Evolutionary conservation across 106 monocot species (phyloP).

Genomic region (Dactylorhiza incarnata): DNA sequence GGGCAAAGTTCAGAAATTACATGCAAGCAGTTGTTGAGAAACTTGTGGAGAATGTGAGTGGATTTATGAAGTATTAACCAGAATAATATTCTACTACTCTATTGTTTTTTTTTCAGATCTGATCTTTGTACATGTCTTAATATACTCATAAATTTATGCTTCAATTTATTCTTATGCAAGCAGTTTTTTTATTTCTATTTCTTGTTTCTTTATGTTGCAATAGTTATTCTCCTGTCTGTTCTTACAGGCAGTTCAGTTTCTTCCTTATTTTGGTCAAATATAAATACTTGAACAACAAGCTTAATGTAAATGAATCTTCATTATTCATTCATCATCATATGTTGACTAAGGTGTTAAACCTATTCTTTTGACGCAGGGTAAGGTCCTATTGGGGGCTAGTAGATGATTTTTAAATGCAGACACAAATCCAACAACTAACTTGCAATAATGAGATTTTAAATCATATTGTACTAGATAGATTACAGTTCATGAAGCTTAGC

Average conservation of each 20-base stretch:
- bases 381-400: too few relatives aligned
- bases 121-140: neutral
- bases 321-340: too few relatives aligned
- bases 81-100: neutral
- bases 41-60: slow-evolving; percentile 86
- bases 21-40: slow-evolving; percentile 90
- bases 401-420: too few relatives aligned
- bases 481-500: too few relatives aligned
- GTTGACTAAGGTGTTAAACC: too few relatives aligned
- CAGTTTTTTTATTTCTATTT: neutral
- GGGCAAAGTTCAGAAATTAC: slow-evolving; percentile 95
- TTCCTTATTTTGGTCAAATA: neutral
- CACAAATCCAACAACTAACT: too few relatives aligned
- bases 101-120: neutral
- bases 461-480: too few relatives aligned
- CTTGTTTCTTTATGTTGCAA: neutral
- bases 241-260: neutral
- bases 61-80: neutral
- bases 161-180: neutral
- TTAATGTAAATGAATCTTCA: neutral
- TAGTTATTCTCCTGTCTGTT: neutral
- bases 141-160: neutral
- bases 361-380: too few relatives aligned
- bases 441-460: too few relatives aligned
- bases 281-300: neutral